Conservation (phyloP, 2,329 filamentous ascomycete species). For the Pestalotiopsis sp. region DNA sequence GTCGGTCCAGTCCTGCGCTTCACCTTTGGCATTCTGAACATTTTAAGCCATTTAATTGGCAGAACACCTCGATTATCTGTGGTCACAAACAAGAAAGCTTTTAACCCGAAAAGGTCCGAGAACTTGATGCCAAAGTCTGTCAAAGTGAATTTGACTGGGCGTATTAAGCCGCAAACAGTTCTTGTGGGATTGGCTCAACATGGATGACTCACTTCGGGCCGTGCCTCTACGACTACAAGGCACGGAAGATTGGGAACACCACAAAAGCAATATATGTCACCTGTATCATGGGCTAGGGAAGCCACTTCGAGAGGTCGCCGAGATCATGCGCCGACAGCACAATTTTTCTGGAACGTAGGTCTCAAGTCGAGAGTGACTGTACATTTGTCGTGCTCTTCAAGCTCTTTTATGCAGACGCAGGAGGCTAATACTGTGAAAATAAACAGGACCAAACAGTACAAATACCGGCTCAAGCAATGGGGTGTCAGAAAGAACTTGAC, state of each 20-base stretch:
- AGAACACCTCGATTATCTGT: not conserved
- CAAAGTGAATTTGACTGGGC: no score
- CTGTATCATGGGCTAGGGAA: conserved; percentile 52
- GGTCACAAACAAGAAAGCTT: not conserved
- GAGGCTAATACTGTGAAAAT: conserved; percentile 9
- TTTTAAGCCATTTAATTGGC: no score
- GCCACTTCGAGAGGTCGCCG: conserved; percentile 54
- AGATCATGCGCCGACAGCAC: conserved; percentile 48
- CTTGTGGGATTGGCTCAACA: not conserved
- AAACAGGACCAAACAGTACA: conserved; percentile 57
- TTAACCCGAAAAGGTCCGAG: not conserved
- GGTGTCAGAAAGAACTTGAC: conserved; percentile 52
- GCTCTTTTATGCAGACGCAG: not conserved
- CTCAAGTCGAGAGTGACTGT: not conserved
- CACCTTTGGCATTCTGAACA: no score
- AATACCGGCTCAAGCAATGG: conserved; percentile 57
- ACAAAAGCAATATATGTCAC: conserved; percentile 46
- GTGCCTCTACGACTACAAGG: not conserved
- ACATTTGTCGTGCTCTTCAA: no score
- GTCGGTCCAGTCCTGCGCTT: no score
- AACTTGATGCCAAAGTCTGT: not conserved
- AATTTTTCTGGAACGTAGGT: conserved; percentile 54
- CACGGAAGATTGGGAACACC: conserved; percentile 41
- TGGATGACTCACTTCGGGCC: not conserved
- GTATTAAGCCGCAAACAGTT: no score